phyloP scores from a whole-genome alignment of 2,329 filamentous ascomycete genomes.

The Cryphonectria japonica region DNA sequence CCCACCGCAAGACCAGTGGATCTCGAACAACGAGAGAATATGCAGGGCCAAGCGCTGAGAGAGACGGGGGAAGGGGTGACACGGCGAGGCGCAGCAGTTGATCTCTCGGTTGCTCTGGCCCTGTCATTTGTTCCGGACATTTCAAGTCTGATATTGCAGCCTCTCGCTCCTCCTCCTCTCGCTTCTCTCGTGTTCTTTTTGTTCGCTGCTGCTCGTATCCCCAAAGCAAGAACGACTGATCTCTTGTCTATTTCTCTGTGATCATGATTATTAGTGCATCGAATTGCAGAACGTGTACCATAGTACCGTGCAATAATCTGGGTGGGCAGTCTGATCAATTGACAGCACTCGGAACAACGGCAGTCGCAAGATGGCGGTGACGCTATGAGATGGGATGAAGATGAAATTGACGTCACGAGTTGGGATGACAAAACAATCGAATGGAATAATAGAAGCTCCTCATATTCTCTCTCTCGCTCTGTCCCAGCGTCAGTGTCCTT shows the following conservation, averaged over 20 bases:
- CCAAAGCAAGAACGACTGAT: neutral
- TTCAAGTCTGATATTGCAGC: neutral
- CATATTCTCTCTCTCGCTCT: no score
- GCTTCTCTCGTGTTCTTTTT: no score
- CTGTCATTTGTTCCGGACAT: slow-evolving; percentile 2
- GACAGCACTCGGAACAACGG: slow-evolving; percentile 1
- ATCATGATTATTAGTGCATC: neutral
- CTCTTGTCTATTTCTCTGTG: neutral
- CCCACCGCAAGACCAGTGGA: slow-evolving; percentile 9
- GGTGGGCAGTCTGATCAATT: neutral
- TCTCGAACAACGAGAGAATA: slow-evolving; percentile 3
- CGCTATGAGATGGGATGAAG: neutral
- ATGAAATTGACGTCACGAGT: neutral
- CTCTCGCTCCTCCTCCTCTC: neutral
- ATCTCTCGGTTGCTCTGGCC: neutral
- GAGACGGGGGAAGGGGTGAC: slow-evolving; percentile 2
- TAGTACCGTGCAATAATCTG: neutral
- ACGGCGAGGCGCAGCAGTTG: slow-evolving; percentile 6
- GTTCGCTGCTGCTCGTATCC: neutral
- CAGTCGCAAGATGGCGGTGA: neutral
- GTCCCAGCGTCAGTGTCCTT: neutral
- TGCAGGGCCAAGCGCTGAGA: slow-evolving; percentile 11
- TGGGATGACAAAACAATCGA: neutral
- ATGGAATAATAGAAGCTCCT: no score
- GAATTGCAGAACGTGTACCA: neutral